A percentile compares a stretch with the other conserved stretches of the same genome.
phyloP scores from a whole-genome alignment of 192 early-diverging fungal genomes.

The Kickxella alabastrina region DNA sequence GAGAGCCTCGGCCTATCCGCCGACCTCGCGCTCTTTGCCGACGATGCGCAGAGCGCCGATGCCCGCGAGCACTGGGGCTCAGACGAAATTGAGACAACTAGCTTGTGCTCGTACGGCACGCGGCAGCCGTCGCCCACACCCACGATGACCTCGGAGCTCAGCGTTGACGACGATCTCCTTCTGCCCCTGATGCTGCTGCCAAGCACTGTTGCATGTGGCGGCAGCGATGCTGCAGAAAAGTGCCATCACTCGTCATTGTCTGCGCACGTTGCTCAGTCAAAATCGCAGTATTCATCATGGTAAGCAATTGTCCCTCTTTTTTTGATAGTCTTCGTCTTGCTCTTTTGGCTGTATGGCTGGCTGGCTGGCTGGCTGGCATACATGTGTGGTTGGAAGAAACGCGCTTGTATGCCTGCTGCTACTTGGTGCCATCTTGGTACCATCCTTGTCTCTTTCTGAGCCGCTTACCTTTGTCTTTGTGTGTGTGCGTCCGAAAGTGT shows the following conservation, averaged over 20 bases:
- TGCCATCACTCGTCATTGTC: constrained; percentile 24
- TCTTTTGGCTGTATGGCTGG: not conserved
- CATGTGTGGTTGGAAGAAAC: constrained; percentile 1
- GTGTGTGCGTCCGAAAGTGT: not conserved
- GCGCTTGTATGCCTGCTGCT: too few species aligned
- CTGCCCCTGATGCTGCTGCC: not conserved
- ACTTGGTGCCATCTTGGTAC: too few species aligned
- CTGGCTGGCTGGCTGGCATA: not conserved
- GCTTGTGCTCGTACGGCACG: constrained; percentile 25
- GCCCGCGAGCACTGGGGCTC: constrained; percentile 6
- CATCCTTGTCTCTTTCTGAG: too few species aligned
- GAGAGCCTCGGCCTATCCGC: constrained; percentile 34
- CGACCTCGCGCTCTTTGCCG: constrained; percentile 48
- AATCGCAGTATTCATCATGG: constrained; percentile 38
- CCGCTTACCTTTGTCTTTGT: not conserved
- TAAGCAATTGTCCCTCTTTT: constrained; percentile 17
- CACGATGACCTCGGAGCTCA: constrained; percentile 38
- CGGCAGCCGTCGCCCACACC: constrained; percentile 49
- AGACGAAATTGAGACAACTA: constrained; percentile 37
- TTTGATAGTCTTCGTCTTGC: not conserved
- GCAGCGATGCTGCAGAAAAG: constrained; percentile 7
- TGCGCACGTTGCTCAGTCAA: constrained; percentile 47
- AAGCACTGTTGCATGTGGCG: constrained; percentile 1
- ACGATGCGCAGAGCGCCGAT: constrained; percentile 27
- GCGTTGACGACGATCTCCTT: constrained; percentile 8